Percentiles rank a stretch among this genome's conserved stretches.
These are phyloP conservation scores for Hymenoscyphus albidus DNA, from an alignment of 2,329 filamentous ascomycete species.

Conservation along the genomic window DNA sequence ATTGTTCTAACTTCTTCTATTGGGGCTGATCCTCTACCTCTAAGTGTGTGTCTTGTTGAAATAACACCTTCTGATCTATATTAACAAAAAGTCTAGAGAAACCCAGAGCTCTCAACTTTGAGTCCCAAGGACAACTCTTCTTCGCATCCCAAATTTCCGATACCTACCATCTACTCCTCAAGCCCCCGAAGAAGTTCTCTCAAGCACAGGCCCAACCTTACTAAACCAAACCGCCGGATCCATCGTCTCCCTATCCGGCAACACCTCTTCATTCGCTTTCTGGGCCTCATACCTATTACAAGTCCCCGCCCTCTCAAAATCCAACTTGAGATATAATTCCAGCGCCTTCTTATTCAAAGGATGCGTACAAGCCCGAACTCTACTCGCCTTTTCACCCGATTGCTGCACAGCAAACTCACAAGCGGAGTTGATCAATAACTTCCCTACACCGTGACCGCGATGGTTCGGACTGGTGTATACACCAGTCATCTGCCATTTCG, in stretches of 20 bases:
- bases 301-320: constrained; percentile 22
- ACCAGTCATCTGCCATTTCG: constrained; percentile 28
- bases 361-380: constrained; percentile 34
- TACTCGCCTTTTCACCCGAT: constrained; percentile 11
- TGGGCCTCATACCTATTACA: not conserved
- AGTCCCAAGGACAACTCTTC: too few relatives aligned
- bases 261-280: not conserved
- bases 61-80: too few relatives aligned
- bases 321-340: constrained; percentile 30
- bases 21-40: too few relatives aligned
- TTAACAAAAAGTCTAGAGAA: too few relatives aligned
- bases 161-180: not conserved
- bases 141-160: too few relatives aligned
- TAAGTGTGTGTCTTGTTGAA: too few relatives aligned
- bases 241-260: not conserved
- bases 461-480: constrained; percentile 25
- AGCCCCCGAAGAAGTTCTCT: not conserved
- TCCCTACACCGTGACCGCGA: constrained; percentile 26
- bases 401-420: constrained; percentile 23
- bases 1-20: too few relatives aligned
- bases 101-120: too few relatives aligned
- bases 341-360: constrained; percentile 29
- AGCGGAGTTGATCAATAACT: constrained; percentile 21
- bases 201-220: not conserved
- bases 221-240: not conserved